Conservation (phyloP, 1,284 basidiomycete genomes). For the Kalmanozyma brasiliensis region DNA sequence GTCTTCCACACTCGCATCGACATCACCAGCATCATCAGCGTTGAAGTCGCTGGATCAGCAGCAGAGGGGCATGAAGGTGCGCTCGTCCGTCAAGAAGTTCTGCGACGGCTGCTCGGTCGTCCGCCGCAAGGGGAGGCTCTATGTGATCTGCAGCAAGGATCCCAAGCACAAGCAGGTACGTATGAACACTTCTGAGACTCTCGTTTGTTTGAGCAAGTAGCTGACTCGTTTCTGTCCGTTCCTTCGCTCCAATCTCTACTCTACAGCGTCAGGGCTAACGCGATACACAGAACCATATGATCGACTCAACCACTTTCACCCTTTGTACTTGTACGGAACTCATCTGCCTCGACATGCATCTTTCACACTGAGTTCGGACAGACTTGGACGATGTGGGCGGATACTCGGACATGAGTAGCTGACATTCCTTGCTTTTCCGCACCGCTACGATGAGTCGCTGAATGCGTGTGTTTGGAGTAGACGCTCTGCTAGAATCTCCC, state of each 20-base stretch:
- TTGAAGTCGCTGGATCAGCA: constrained; percentile 21
- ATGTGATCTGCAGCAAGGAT: constrained; percentile 92
- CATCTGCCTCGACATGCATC: neutral
- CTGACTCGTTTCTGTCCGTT: too few species aligned
- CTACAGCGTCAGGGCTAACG: constrained; percentile 21
- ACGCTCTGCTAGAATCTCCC: neutral
- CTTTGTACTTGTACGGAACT: constrained; percentile 26
- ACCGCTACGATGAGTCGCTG: too few species aligned
- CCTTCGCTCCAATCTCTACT: too few species aligned
- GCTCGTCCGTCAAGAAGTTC: constrained; percentile 84
- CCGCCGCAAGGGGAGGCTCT: constrained; percentile 84
- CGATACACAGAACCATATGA: neutral
- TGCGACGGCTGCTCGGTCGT: constrained; percentile 68
- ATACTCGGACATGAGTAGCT: too few species aligned
- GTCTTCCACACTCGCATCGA: neutral
- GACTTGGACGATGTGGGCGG: too few species aligned
- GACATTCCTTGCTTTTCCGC: too few species aligned
- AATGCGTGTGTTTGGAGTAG: too few species aligned
- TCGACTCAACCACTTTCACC: neutral
- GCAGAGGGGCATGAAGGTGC: constrained; percentile 90
- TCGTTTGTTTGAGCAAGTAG: too few species aligned
- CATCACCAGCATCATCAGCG: constrained; percentile 5
- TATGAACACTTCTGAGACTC: too few species aligned
- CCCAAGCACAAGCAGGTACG: constrained; percentile 97
- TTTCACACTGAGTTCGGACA: neutral